Percentiles rank a stretch among this genome's conserved stretches.
These are phyloP conservation scores for Botrytis elliptica DNA, from an alignment of 2,329 filamentous ascomycete species.

Conservation along the genomic window DNA sequence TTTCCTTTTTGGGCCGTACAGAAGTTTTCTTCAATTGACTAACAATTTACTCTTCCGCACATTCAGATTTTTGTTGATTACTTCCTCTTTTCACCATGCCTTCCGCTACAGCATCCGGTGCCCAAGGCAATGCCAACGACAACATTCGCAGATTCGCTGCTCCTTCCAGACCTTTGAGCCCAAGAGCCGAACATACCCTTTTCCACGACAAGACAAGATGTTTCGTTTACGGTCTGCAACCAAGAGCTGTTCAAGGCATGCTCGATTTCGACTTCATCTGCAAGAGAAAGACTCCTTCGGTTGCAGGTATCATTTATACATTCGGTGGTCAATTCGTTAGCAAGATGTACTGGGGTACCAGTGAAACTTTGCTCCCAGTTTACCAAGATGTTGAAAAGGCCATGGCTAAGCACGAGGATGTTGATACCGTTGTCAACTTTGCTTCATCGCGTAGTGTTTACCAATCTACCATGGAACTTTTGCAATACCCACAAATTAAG, in stretches of 20 bases:
- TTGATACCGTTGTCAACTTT: conserved; percentile 99
- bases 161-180: conserved; percentile 88
- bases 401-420: conserved; percentile 92
- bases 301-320: conserved; percentile 99
- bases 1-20: conserved; percentile 8
- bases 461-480: conserved; percentile 97
- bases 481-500: conserved; percentile 95
- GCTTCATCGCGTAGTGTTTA: conserved; percentile 98
- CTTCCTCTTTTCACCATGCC: conserved; percentile 18
- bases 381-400: conserved; percentile 95
- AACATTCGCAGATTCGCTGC: conserved; percentile 97
- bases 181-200: conserved; percentile 81
- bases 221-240: conserved; percentile 99
- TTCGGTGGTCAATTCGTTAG: conserved; percentile 99
- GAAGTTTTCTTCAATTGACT: conserved; percentile 27
- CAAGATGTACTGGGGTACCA: conserved; percentile 99
- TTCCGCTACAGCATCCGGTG: conserved; percentile 32
- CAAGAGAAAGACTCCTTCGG: conserved; percentile 94
- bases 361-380: conserved; percentile 96
- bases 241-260: conserved; percentile 87
- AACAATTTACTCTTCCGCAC: conserved; percentile 21
- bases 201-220: conserved; percentile 99
- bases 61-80: conserved; percentile 20
- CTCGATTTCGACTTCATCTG: conserved; percentile 99
- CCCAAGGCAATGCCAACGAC: conserved; percentile 77